Base-by-base conservation (phyloP, 225 moss, liverwort and hornwort genomes). In the Asterella californica region DNA sequence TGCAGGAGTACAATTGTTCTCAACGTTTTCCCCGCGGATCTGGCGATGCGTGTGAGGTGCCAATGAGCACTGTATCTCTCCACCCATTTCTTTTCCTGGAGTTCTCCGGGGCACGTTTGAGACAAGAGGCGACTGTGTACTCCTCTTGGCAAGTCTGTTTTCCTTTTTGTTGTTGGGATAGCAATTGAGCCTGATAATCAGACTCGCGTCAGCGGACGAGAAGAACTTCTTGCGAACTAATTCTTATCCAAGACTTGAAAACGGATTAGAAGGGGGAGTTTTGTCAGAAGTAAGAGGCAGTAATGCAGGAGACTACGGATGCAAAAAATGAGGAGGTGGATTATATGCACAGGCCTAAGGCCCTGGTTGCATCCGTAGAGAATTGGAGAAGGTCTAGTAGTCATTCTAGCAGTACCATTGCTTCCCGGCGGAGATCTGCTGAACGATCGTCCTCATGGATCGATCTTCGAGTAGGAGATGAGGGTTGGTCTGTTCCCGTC, bases 261-360 rank as follows among this genome's bases (percentile, higher is more conserved):
- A 45, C 37, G 59, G 59, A 59, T 6, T 48, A 48, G 67, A 67
- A 30, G 67, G 6, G 19, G 68, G 1, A 69, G 37, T 33, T 32
- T 5, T 30, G 68, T 34, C 25, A 22, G 61, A 48, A 34, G 37
- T 17, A 17, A 17, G 19, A 19, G 21, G 76, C 64, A 77, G 77
- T 63, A 27, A 77, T 77, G 77, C 77, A 77, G 38, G 77, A 64
- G n/a, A 77, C 25, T 29, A 48, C 63, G 46, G 77, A 77, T 63
- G 6, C 63, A 19, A 62, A 60, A 48, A 77, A 46, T 77, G 64
- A 65, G 45, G 77, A 61, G 59, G 60, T 60, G 19, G 76, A 77
- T 29, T 65, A 15, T 30, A 15, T 67, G 74, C 63, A 46, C 19
- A 64, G 63, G 29, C 42, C 77, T 48, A 76, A 19, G 75, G 47